Evolutionary conservation across 1,284 basidiomycete species (phyloP).

Genomic region (Rhodotorula sp.): DNA sequence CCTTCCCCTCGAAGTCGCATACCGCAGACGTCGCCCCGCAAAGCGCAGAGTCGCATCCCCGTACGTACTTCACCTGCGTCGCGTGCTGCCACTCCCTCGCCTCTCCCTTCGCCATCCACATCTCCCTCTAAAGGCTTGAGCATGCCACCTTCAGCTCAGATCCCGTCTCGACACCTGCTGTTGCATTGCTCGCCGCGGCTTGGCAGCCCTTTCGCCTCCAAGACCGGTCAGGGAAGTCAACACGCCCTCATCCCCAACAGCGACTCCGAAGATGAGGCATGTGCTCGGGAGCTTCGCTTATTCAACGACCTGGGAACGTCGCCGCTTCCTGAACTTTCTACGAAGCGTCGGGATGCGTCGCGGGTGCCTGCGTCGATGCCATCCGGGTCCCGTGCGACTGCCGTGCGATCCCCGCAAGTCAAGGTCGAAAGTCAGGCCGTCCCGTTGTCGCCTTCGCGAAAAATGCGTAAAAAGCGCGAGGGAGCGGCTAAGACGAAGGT

Average conservation of each 20-base stretch:
- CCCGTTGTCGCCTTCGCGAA: neutral
- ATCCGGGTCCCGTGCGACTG: neutral
- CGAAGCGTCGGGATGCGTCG: neutral
- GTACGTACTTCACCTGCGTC: too few species aligned
- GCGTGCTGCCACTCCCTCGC: neutral
- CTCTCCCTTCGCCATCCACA: neutral
- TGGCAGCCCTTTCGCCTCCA: neutral
- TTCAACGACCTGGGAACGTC: slow-evolving; percentile 2
- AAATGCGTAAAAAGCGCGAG: slow-evolving; percentile 3
- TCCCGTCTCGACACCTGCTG: too few species aligned
- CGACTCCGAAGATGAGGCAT: neutral
- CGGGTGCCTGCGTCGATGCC: neutral
- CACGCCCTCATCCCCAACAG: neutral
- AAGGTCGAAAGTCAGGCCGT: neutral
- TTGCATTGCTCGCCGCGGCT: neutral
- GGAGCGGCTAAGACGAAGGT: neutral
- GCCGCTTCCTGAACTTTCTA: neutral
- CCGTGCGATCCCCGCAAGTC: neutral
- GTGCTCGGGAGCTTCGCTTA: slow-evolving; percentile 1
- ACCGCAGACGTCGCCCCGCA: too few species aligned
- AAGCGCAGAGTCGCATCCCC: too few species aligned
- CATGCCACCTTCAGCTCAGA: too few species aligned
- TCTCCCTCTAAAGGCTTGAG: neutral
- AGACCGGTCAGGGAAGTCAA: neutral
- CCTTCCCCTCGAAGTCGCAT: slow-evolving; percentile 2